These are phyloP conservation scores for Pinus taeda DNA, from an alignment of 75 land plant genomes.

Conservation along the genomic window DNA sequence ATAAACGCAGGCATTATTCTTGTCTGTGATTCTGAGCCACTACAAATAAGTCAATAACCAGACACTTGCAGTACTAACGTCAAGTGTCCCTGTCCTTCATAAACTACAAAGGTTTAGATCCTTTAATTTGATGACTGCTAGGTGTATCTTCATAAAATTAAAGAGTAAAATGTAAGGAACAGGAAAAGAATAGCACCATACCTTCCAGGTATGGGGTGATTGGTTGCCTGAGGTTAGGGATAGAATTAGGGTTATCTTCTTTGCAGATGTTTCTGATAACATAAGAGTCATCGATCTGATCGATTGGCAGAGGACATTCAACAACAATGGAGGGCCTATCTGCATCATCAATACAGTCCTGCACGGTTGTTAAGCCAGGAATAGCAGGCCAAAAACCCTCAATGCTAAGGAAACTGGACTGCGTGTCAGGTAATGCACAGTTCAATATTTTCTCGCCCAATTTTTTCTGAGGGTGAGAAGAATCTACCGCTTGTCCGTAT, in stretches of 20 bases:
- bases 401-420: neutral
- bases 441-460: neutral
- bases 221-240: neutral
- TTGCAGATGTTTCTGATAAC: neutral
- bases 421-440: neutral
- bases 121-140: too few relatives aligned
- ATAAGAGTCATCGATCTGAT: neutral
- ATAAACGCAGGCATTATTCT: neutral
- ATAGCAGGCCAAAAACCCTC: slow-evolving; percentile 2
- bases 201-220: neutral
- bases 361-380: neutral
- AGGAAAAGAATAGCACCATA: neutral
- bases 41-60: neutral
- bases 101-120: too few relatives aligned
- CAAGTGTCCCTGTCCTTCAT: too few relatives aligned
- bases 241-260: neutral
- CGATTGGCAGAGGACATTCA: neutral
- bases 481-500: neutral
- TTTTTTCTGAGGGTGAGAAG: neutral
- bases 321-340: neutral
- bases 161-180: neutral
- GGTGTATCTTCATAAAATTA: neutral
- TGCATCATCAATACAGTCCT: neutral
- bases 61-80: neutral
- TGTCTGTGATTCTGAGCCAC: neutral